These are phyloP conservation scores for Globisporangium alternatum DNA, from an alignment of 352 stramenopile species.

Conservation along the genomic window DNA sequence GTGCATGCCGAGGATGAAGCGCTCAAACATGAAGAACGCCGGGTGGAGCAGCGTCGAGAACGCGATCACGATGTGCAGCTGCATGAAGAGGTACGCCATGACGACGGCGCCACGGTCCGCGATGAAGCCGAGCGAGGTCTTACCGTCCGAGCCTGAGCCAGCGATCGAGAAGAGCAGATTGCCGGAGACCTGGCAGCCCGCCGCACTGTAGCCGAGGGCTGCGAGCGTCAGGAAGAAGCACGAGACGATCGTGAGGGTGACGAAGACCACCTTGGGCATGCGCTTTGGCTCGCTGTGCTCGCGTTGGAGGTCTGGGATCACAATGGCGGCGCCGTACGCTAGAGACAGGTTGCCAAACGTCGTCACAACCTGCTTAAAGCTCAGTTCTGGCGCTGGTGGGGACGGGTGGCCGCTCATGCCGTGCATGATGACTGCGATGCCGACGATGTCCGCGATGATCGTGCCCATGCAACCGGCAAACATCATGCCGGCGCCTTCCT, in stretches of 20 bases:
- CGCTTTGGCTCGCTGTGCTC: constrained; percentile 42
- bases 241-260: constrained; percentile 38
- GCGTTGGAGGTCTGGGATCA: constrained; percentile 45
- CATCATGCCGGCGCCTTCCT: constrained; percentile 34
- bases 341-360: constrained; percentile 51
- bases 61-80: constrained; percentile 50
- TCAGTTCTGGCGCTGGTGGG: constrained; percentile 28
- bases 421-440: constrained; percentile 28
- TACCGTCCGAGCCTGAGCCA: constrained; percentile 16
- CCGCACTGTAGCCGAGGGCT: constrained; percentile 27
- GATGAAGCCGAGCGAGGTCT: constrained; percentile 35
- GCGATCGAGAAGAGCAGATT: constrained; percentile 55
- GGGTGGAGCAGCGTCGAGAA: constrained; percentile 44
- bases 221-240: constrained; percentile 40
- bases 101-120: constrained; percentile 31
- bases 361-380: constrained; percentile 37
- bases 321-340: constrained; percentile 48
- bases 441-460: constrained; percentile 40
- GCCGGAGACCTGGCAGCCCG: constrained; percentile 42
- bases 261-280: constrained; percentile 45
- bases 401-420: constrained; percentile 34
- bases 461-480: constrained; percentile 40
- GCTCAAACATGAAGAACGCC: constrained; percentile 49
- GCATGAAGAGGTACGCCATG: constrained; percentile 49
- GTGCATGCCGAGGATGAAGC: constrained; percentile 45